Conservation (phyloP, 495 filamentous ascomycete species). For the Hypoxylon rickii region DNA sequence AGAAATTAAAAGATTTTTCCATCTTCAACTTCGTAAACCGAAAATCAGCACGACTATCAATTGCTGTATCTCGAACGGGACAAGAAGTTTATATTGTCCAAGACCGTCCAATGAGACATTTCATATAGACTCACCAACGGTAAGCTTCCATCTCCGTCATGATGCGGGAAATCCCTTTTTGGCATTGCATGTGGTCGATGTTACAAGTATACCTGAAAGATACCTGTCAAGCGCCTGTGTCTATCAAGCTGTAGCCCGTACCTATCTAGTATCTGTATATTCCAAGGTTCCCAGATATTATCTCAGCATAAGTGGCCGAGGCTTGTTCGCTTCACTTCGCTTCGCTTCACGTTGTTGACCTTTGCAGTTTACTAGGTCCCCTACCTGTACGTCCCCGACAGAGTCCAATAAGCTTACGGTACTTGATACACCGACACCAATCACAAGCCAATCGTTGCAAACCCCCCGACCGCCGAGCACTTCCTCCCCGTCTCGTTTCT, state of each 20-base stretch:
- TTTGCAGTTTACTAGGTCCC: constrained; percentile 13
- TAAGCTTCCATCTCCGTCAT: constrained; percentile 3
- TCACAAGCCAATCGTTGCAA: constrained; percentile 11
- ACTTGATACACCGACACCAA: constrained; percentile 30
- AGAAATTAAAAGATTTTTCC: neutral
- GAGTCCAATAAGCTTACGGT: constrained; percentile 14
- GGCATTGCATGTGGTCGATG: neutral
- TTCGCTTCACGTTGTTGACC: neutral
- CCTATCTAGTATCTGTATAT: too few relatives aligned
- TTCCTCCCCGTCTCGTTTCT: constrained; percentile 15
- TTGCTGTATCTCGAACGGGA: neutral
- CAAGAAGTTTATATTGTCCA: too few relatives aligned
- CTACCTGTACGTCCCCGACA: constrained; percentile 9
- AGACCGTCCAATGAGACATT: neutral
- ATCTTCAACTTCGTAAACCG: constrained; percentile 10
- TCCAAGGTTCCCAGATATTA: constrained; percentile 1
- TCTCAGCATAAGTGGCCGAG: constrained; percentile 22
- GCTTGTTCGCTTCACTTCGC: too few relatives aligned
- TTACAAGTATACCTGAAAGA: too few relatives aligned
- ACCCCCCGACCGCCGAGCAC: constrained; percentile 19
- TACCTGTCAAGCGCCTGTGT: too few relatives aligned
- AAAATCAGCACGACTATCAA: too few relatives aligned
- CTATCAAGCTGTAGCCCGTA: too few relatives aligned
- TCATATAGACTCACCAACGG: neutral
- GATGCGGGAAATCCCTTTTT: neutral